phyloP scores from a whole-genome alignment of 495 filamentous ascomycete species.

The Oleoguttula mirabilis region DNA sequence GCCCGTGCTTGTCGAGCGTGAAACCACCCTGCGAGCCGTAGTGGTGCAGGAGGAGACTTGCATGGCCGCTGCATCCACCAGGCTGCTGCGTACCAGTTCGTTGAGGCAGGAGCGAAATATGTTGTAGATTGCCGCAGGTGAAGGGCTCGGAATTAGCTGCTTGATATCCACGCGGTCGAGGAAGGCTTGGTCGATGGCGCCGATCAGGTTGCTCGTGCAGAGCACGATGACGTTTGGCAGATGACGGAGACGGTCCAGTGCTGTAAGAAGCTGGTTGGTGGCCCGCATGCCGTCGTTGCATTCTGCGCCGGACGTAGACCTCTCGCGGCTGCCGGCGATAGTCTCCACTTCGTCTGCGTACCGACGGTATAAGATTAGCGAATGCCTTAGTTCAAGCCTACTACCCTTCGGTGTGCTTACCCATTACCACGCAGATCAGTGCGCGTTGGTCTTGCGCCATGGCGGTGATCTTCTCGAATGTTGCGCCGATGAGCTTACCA shows the following conservation, averaged over 20 bases:
- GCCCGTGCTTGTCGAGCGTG: too few relatives aligned
- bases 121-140: slow-evolving; percentile 37
- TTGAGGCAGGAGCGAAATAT: slow-evolving; percentile 41
- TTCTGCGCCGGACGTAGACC: slow-evolving; percentile 34
- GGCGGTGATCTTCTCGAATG: slow-evolving; percentile 37
- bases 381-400: too few relatives aligned
- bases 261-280: slow-evolving; percentile 35
- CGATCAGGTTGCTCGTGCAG: slow-evolving; percentile 41
- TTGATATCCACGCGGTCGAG: slow-evolving; percentile 45
- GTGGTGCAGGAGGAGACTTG: not conserved
- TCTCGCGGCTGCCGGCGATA: slow-evolving; percentile 36
- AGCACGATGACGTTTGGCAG: slow-evolving; percentile 39
- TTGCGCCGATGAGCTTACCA: slow-evolving; percentile 35
- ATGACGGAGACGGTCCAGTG: slow-evolving; percentile 25
- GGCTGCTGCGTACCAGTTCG: slow-evolving; percentile 33
- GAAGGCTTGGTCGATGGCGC: slow-evolving; percentile 37
- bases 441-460: slow-evolving; percentile 36
- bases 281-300: slow-evolving; percentile 39
- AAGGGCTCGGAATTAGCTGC: slow-evolving; percentile 35
- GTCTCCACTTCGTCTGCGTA: slow-evolving; percentile 50
- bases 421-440: slow-evolving; percentile 41
- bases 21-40: not conserved
- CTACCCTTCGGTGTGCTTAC: too few relatives aligned
- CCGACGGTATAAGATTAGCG: too few relatives aligned
- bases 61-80: not conserved